phyloP scores from a whole-genome alignment of 306 rosid genomes.

The Quercus aquifolioides region DNA sequence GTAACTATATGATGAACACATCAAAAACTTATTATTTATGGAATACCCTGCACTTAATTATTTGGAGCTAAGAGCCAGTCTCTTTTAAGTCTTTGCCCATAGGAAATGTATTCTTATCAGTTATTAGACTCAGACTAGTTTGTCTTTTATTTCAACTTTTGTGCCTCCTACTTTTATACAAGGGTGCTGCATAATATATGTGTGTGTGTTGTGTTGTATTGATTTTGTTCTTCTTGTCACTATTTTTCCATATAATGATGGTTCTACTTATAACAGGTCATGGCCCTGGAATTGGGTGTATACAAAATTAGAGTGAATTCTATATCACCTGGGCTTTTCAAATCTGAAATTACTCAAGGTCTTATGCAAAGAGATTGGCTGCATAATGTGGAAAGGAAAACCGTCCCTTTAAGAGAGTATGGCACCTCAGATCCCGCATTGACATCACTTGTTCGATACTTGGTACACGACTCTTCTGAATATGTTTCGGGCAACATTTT shows the following conservation, averaged over 20 bases:
- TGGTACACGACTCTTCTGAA: slow-evolving; percentile 64
- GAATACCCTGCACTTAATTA: background rate
- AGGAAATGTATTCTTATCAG: too few relatives aligned
- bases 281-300: slow-evolving; percentile 75
- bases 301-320: slow-evolving; percentile 74
- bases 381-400: slow-evolving; percentile 42
- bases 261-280: slow-evolving; percentile 27
- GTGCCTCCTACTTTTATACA: background rate
- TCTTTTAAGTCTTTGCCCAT: background rate
- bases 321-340: slow-evolving; percentile 70
- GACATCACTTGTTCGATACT: slow-evolving; percentile 63
- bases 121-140: background rate
- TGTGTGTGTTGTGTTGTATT: background rate
- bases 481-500: slow-evolving; percentile 62
- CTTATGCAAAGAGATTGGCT: slow-evolving; percentile 67
- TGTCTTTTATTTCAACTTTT: background rate
- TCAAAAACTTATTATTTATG: background rate
- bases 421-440: slow-evolving; percentile 76
- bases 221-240: too few relatives aligned
- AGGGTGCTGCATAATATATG: background rate
- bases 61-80: background rate
- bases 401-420: slow-evolving; percentile 42
- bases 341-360: slow-evolving; percentile 64
- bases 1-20: background rate
- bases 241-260: too few relatives aligned